Conservation (phyloP, 176 grass and related monocot species). For the Rhynchospora breviuscula region DNA sequence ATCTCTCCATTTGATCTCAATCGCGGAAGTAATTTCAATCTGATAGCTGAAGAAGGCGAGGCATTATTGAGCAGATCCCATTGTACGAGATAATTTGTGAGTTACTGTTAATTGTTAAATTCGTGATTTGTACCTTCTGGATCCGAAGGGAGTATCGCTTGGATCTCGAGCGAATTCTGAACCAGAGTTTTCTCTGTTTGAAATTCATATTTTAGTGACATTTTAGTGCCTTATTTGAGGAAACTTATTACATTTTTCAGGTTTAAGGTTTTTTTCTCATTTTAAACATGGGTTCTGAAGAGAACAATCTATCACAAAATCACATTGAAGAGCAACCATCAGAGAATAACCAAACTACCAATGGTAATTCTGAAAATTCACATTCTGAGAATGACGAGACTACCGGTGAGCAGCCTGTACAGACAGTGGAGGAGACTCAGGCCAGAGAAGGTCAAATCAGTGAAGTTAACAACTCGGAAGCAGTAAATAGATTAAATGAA, state of each 20-base stretch:
- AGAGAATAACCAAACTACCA: not conserved
- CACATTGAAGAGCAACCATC: conserved; percentile 17
- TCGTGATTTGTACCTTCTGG: not conserved
- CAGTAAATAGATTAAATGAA: conserved; percentile 45
- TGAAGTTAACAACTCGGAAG: conserved; percentile 26
- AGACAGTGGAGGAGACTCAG: conserved; percentile 65
- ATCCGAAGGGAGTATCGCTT: not conserved
- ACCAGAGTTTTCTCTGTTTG: not conserved
- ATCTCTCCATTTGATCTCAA: not conserved
- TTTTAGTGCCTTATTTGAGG: not conserved
- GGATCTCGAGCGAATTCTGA: not conserved
- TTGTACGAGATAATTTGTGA: not conserved
- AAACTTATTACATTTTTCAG: conserved; percentile 14
- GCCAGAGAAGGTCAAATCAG: conserved; percentile 22
- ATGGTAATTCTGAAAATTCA: conserved; percentile 16
- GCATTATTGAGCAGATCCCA: conserved; percentile 6
- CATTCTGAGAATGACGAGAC: conserved; percentile 20
- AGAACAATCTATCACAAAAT: conserved; percentile 2
- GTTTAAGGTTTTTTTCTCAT: conserved; percentile 16
- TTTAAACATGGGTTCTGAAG: conserved; percentile 46
- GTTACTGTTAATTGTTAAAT: not conserved
- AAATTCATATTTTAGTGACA: not conserved
- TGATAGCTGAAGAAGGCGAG: not conserved
- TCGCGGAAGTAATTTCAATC: not conserved
- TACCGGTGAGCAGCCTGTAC: conserved; percentile 36